Evolutionary conservation across 2,329 filamentous ascomycete genomes (phyloP).

Genomic region (Monilinia laxa): DNA sequence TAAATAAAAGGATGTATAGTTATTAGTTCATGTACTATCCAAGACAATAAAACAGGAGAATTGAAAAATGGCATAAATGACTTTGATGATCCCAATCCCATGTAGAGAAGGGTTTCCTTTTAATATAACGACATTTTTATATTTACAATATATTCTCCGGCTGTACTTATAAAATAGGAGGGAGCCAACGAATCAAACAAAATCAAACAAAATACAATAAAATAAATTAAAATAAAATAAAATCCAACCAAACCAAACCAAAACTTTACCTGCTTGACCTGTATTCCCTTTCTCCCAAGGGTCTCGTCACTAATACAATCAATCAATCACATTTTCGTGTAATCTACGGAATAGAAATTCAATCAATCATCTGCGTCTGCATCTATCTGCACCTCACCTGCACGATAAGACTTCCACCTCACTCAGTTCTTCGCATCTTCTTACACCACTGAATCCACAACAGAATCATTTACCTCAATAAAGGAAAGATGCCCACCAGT

Average conservation of each 20-base stretch:
- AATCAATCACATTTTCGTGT: slow-evolving; percentile 17
- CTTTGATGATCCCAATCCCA: not conserved
- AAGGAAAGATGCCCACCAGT: slow-evolving; percentile 21
- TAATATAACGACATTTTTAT: not conserved
- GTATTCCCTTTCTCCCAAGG: too few species aligned
- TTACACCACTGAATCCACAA: slow-evolving; percentile 21
- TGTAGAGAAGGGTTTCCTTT: too few species aligned
- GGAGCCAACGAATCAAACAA: too few species aligned
- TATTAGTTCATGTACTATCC: not conserved
- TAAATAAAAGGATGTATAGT: not conserved
- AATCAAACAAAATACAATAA: too few species aligned
- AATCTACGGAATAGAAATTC: not conserved
- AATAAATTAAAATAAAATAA: slow-evolving; percentile 1
- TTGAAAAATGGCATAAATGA: slow-evolving; percentile 13
- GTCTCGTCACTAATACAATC: too few species aligned
- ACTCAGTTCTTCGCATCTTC: slow-evolving; percentile 22
- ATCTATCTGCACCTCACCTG: slow-evolving; percentile 7
- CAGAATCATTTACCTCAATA: slow-evolving; percentile 12
- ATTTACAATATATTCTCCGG: too few species aligned
- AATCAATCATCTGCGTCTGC: slow-evolving; percentile 15
- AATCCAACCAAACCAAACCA: too few species aligned
- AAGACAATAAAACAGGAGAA: slow-evolving; percentile 18
- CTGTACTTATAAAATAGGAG: too few species aligned
- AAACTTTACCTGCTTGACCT: too few species aligned
- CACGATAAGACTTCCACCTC: slow-evolving; percentile 24